These are phyloP conservation scores for Microstegium vimineum DNA, from an alignment of 176 grass and related monocot species.

Conservation along the genomic window DNA sequence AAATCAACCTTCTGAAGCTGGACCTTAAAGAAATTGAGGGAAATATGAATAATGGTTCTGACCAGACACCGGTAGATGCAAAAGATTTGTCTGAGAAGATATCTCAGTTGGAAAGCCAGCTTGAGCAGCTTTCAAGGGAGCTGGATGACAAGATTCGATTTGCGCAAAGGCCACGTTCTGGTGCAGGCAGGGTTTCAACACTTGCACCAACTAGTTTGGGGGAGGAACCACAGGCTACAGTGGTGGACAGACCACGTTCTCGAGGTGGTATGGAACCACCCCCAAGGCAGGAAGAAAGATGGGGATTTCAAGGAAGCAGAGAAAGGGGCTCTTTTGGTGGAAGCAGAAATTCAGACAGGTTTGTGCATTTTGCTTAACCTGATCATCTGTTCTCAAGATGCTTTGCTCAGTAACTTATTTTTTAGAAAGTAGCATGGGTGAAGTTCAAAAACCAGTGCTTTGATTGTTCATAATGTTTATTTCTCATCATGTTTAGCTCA, in stretches of 20 bases:
- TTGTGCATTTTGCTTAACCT: conserved; percentile 24
- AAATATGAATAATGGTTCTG: conserved; percentile 40
- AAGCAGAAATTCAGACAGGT: conserved; percentile 64
- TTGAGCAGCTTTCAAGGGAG: conserved; percentile 47
- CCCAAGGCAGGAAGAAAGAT: conserved; percentile 61
- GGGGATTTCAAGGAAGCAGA: conserved; percentile 68
- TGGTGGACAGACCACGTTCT: conserved; percentile 61
- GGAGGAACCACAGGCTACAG: conserved; percentile 40
- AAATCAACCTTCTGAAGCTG: conserved; percentile 53
- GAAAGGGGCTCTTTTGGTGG: conserved; percentile 63
- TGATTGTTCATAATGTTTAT: not conserved
- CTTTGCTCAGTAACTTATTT: not conserved
- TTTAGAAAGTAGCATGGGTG: not conserved
- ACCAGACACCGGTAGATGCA: conserved; percentile 18
- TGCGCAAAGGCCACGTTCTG: conserved; percentile 63
- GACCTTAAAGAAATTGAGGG: conserved; percentile 31
- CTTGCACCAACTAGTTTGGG: conserved; percentile 18
- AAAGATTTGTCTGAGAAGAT: conserved; percentile 44
- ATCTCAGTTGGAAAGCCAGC: conserved; percentile 51
- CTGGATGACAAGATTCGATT: conserved; percentile 65
- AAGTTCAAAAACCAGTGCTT: not conserved
- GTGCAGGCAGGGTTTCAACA: conserved; percentile 40
- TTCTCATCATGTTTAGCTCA: conserved; percentile 18
- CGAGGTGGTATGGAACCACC: conserved; percentile 55
- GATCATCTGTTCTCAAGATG: not conserved